Conservation (phyloP, 1,284 basidiomycete species). For the Fomitiporia mediterranea region DNA sequence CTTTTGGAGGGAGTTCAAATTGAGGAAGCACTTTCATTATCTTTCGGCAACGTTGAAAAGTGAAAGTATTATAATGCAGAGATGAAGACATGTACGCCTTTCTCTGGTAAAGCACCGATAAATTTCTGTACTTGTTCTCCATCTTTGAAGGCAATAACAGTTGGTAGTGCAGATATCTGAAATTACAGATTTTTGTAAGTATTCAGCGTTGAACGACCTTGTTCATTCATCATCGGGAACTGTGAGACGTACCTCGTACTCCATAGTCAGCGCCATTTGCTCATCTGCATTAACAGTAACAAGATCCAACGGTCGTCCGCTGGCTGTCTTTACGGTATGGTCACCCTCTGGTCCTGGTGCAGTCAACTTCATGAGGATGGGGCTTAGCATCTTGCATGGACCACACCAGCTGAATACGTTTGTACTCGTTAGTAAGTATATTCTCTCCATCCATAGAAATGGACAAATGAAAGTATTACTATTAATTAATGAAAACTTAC, state of each 20-base stretch:
- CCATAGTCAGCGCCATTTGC: conserved; percentile 42
- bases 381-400: conserved; percentile 66
- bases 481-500: conserved; percentile 40
- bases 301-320: conserved; percentile 55
- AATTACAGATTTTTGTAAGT: neutral
- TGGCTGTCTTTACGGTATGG: conserved; percentile 42
- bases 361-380: conserved; percentile 54
- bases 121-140: conserved; percentile 54
- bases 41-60: neutral
- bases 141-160: conserved; percentile 65
- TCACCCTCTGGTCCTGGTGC: conserved; percentile 37
- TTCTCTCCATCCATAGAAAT: neutral
- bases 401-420: conserved; percentile 66
- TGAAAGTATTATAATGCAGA: neutral
- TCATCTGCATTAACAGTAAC: conserved; percentile 64
- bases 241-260: conserved; percentile 42
- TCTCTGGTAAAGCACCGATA: conserved; percentile 53
- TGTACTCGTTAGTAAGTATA: neutral
- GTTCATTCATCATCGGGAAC: neutral
- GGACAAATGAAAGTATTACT: neutral
- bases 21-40: neutral
- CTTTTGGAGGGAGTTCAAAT: neutral
- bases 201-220: too few species aligned
- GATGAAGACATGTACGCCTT: neutral
- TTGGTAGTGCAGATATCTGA: conserved; percentile 46